Evolutionary conservation across 805 yeast genomes (phyloP).

Genomic region (Lipomyces yamanashiensis): DNA sequence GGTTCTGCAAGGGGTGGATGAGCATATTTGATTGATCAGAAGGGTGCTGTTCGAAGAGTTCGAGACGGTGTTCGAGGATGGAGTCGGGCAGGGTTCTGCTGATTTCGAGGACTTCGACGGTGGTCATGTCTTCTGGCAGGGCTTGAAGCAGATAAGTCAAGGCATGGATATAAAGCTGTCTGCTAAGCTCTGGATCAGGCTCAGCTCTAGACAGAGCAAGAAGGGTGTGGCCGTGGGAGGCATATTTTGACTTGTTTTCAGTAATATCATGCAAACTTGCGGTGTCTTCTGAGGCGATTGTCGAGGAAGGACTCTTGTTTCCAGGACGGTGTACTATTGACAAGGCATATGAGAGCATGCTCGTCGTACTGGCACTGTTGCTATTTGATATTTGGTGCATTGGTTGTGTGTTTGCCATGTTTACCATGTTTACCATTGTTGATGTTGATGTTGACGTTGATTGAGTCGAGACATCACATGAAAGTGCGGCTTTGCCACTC

Average conservation of each 20-base stretch:
- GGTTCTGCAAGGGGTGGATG: too few species aligned
- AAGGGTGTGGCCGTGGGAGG: conserved; percentile 2
- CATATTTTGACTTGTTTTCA: background rate
- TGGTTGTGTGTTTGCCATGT: background rate
- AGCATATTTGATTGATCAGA: background rate
- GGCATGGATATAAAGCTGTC: conserved; percentile 29
- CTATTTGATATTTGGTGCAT: background rate
- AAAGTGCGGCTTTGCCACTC: conserved; percentile 1
- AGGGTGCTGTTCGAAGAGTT: background rate
- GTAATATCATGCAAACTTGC: background rate
- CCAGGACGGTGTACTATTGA: conserved; percentile 6
- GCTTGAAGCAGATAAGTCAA: conserved; percentile 25
- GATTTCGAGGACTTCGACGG: conserved; percentile 17
- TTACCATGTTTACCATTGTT: background rate
- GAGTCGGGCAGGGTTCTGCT: conserved; percentile 14
- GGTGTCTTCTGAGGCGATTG: background rate
- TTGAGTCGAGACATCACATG: background rate
- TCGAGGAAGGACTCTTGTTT: background rate
- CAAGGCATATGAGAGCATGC: conserved; percentile 5
- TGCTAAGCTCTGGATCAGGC: conserved; percentile 9
- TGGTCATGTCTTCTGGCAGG: conserved; percentile 20
- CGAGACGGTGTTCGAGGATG: background rate
- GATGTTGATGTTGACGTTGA: background rate
- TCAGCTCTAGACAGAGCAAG: conserved; percentile 1
- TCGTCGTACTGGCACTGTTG: background rate